Conservation (phyloP, 176 grass and related monocot species). For the Raddia distichophylla region DNA sequence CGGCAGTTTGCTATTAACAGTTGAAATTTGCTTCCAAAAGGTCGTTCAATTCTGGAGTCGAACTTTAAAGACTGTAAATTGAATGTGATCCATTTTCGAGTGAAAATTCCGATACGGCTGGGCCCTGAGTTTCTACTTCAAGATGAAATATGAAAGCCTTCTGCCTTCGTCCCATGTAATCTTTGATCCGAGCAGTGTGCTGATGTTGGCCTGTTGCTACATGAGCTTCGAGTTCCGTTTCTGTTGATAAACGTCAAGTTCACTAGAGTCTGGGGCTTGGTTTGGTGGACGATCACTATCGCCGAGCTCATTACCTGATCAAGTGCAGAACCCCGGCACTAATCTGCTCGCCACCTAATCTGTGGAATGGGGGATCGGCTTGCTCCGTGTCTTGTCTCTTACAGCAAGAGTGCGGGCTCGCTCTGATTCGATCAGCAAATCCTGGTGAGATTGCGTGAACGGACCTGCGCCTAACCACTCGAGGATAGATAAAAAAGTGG, state of each 20-base stretch:
- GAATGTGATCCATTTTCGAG: too few relatives aligned
- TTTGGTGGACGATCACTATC: conserved; percentile 24
- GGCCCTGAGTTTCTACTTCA: too few relatives aligned
- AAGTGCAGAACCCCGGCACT: neutral
- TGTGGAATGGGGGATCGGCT: neutral
- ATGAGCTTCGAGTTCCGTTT: neutral
- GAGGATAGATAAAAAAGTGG: too few relatives aligned
- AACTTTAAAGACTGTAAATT: too few relatives aligned
- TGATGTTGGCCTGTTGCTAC: neutral
- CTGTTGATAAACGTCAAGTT: conserved; percentile 3
- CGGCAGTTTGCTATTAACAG: too few relatives aligned
- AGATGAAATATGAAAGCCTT: too few relatives aligned
- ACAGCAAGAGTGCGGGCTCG: neutral
- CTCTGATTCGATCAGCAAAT: neutral
- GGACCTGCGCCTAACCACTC: neutral
- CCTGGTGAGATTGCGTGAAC: neutral
- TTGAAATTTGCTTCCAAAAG: too few relatives aligned
- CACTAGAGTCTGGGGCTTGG: neutral
- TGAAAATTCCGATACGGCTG: too few relatives aligned
- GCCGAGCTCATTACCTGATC: neutral
- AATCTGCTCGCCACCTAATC: neutral
- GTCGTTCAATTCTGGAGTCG: too few relatives aligned
- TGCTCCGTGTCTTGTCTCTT: neutral
- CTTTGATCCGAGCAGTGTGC: neutral
- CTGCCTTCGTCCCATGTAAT: neutral